Conservation (phyloP, 805 yeast species). For the Candida insectalens region DNA sequence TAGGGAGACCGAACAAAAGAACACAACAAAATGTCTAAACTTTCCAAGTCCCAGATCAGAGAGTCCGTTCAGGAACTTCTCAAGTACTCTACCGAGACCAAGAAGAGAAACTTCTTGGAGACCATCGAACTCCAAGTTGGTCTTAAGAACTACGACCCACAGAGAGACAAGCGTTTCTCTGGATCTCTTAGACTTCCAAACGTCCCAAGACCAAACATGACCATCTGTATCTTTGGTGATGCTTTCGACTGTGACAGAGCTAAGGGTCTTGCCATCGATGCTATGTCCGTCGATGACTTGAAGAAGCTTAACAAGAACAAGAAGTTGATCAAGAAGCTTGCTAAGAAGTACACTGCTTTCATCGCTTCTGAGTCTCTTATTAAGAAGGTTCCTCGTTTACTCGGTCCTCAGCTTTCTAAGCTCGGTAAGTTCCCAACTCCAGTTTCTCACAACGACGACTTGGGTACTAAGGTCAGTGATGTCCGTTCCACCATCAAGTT, state of each 20-base stretch:
- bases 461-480: conserved; percentile 90
- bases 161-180: conserved; percentile 99
- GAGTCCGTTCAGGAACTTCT: conserved; percentile 90
- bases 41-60: conserved; percentile 89
- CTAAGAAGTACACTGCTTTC: conserved; percentile 99
- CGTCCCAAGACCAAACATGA: conserved; percentile 99
- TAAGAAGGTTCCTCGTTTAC: conserved; percentile 99
- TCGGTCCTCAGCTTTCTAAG: conserved; percentile 99
- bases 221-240: conserved; percentile 99
- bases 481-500: conserved; percentile 99
- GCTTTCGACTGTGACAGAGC: conserved; percentile 99
- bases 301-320: conserved; percentile 99
- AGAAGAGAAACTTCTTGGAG: conserved; percentile 99
- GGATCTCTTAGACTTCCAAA: conserved; percentile 97
- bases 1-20: conserved; percentile 62
- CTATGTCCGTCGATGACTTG: conserved; percentile 99
- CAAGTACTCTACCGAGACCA: conserved; percentile 84
- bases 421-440: conserved; percentile 99
- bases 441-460: conserved; percentile 98
- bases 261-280: conserved; percentile 97
- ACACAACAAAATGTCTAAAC: conserved; percentile 65
- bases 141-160: conserved; percentile 99
- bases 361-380: conserved; percentile 98
- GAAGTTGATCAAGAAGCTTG: conserved; percentile 98
- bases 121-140: conserved; percentile 99